Evolutionary conservation across 2,329 filamentous ascomycete genomes (phyloP).

Genomic region (Ophiostoma fasciatum): DNA sequence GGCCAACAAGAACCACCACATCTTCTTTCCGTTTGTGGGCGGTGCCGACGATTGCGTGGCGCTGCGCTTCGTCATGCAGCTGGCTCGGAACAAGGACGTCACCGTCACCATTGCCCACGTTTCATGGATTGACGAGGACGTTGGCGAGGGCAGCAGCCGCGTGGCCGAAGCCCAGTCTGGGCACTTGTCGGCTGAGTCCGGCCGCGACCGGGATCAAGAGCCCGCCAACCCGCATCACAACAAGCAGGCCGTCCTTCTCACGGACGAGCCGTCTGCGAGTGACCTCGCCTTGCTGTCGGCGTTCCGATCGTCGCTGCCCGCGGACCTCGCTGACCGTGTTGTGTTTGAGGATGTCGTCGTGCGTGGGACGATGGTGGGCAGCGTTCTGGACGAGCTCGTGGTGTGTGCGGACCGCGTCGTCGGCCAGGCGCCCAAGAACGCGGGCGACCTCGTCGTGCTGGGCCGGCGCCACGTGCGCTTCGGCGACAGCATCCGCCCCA

Average conservation of each 20-base stretch:
- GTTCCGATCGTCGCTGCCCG: constrained; percentile 19
- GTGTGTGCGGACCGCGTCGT: constrained; percentile 43
- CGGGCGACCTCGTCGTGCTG: constrained; percentile 56
- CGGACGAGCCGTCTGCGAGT: constrained; percentile 19
- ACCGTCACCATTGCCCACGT: constrained; percentile 63
- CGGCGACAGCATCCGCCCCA: constrained; percentile 7
- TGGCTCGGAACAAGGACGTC: constrained; percentile 64
- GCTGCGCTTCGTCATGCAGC: constrained; percentile 66
- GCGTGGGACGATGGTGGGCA: constrained; percentile 18
- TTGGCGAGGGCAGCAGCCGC: constrained; percentile 8
- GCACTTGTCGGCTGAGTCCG: neutral
- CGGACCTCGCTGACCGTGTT: constrained; percentile 20
- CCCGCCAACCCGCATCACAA: too few species aligned
- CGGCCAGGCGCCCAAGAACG: constrained; percentile 43
- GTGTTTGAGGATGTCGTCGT: constrained; percentile 36
- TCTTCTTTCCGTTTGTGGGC: constrained; percentile 80
- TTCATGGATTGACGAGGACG: constrained; percentile 13
- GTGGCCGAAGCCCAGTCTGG: neutral
- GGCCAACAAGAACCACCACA: constrained; percentile 58
- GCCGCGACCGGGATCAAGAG: constrained; percentile 1
- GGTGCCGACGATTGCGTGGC: constrained; percentile 69
- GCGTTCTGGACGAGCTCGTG: constrained; percentile 30
- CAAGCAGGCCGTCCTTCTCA: constrained; percentile 10
- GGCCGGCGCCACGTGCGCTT: constrained; percentile 34
- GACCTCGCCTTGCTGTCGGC: constrained; percentile 22